A percentile compares a stretch with the other conserved stretches of the same genome.
Conservation (phyloP, 2,329 filamentous ascomycete species). For the Colletotrichum graminicola region DNA sequence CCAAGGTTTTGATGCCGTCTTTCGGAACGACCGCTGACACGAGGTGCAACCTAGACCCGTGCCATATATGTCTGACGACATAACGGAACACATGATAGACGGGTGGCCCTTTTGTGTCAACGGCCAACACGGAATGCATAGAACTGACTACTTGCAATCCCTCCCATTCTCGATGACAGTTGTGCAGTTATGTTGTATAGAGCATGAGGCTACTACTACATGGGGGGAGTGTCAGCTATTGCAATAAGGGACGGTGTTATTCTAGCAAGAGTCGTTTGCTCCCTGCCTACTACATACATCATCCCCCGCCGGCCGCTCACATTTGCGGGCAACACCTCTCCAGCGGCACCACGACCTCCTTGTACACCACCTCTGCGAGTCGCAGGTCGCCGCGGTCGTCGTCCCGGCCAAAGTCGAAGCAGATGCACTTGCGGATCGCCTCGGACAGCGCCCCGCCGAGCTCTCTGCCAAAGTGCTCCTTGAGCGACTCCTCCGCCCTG, state of each 20-base stretch:
- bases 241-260: too few relatives aligned
- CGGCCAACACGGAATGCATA: neutral
- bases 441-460: neutral
- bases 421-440: slow-evolving; percentile 13
- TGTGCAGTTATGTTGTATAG: neutral
- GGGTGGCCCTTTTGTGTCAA: too few relatives aligned
- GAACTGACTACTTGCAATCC: neutral
- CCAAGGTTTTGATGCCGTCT: neutral
- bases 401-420: slow-evolving; percentile 12
- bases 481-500: neutral
- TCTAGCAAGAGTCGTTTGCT: too few relatives aligned
- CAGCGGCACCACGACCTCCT: slow-evolving; percentile 39
- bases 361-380: slow-evolving; percentile 13
- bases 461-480: neutral
- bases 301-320: neutral
- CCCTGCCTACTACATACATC: neutral
- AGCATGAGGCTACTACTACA: neutral
- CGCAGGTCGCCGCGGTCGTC: slow-evolving; percentile 10
- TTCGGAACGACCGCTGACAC: too few relatives aligned
- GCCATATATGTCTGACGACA: too few relatives aligned
- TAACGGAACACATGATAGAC: too few relatives aligned
- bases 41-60: neutral
- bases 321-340: slow-evolving; percentile 41
- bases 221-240: too few relatives aligned
- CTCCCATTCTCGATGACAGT: neutral